A percentile compares a stretch with the other conserved stretches of the same genome.
These are phyloP conservation scores for Terfezia claveryi DNA, from an alignment of 495 filamentous ascomycete genomes.

Conservation along the genomic window DNA sequence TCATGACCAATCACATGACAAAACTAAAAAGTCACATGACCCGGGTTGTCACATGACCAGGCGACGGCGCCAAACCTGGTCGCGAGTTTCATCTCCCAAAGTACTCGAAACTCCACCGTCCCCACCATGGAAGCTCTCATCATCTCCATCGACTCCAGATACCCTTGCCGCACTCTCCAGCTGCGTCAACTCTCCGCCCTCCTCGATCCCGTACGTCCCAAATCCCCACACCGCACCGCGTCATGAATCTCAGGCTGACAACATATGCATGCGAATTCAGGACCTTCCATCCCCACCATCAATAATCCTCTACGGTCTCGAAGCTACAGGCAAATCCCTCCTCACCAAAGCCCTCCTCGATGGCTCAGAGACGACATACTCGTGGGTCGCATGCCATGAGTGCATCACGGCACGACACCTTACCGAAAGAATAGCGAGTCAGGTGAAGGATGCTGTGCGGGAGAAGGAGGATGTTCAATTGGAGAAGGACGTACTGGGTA, in stretches of 20 bases:
- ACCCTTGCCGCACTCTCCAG: background rate
- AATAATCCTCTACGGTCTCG: slow-evolving; percentile 63
- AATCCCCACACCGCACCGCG: background rate
- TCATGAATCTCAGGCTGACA: background rate
- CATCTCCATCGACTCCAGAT: background rate
- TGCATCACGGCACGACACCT: slow-evolving; percentile 81
- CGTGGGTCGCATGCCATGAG: slow-evolving; percentile 57
- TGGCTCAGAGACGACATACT: slow-evolving; percentile 26
- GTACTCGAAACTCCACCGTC: too few relatives aligned
- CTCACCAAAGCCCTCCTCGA: slow-evolving; percentile 41
- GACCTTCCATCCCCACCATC: slow-evolving; percentile 3
- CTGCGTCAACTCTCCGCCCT: background rate
- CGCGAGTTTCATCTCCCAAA: too few relatives aligned
- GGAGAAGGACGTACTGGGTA: slow-evolving; percentile 28
- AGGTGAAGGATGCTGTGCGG: slow-evolving; percentile 29
- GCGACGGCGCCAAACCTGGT: too few relatives aligned
- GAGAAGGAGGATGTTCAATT: slow-evolving; percentile 21
- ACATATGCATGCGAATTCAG: background rate
- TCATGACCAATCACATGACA: too few relatives aligned
- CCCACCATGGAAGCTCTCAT: too few relatives aligned
- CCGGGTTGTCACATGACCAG: too few relatives aligned
- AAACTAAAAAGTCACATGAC: too few relatives aligned
- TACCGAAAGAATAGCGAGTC: slow-evolving; percentile 40
- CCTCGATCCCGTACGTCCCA: background rate
- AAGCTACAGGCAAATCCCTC: slow-evolving; percentile 74